Conservation (phyloP, 805 yeast species). For the Kodamaea sagamina region DNA sequence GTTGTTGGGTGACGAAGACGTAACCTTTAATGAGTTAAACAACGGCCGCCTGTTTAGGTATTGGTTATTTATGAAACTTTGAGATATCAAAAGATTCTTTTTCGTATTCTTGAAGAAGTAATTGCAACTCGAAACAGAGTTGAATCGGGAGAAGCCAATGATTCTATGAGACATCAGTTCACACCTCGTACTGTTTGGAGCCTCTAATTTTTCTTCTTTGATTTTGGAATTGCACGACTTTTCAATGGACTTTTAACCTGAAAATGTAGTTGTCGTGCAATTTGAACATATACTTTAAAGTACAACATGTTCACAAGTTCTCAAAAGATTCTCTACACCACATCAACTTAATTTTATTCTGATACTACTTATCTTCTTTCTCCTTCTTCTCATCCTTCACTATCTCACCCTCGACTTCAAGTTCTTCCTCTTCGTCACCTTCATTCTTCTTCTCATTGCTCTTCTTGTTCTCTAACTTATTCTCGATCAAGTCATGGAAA, state of each 20-base stretch:
- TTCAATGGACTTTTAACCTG: neutral
- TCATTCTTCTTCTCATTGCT: conserved; percentile 29
- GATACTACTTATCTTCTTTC: conserved; percentile 2
- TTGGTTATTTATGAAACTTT: conserved; percentile 38
- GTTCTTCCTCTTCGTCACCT: conserved; percentile 5
- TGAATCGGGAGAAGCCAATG: conserved; percentile 18
- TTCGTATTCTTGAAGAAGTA: conserved; percentile 41
- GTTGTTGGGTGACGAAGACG: neutral
- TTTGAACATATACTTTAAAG: neutral
- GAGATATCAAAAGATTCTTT: conserved; percentile 25
- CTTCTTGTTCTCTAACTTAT: conserved; percentile 77
- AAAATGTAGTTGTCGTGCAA: too few species aligned
- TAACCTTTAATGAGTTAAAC: conserved; percentile 4
- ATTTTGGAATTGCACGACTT: conserved; percentile 11
- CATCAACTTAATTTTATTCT: neutral
- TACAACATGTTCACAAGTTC: neutral
- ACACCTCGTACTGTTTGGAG: neutral
- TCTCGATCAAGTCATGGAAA: conserved; percentile 94
- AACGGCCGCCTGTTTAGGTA: conserved; percentile 17
- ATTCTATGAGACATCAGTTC: conserved; percentile 21
- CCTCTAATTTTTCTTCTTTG: conserved; percentile 8
- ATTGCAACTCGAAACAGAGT: conserved; percentile 27
- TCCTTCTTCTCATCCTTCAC: conserved; percentile 7
- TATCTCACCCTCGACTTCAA: neutral
- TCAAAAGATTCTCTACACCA: neutral